These are phyloP conservation scores for Litchi chinensis DNA, from an alignment of 345 rosid genomes.

Conservation along the genomic window DNA sequence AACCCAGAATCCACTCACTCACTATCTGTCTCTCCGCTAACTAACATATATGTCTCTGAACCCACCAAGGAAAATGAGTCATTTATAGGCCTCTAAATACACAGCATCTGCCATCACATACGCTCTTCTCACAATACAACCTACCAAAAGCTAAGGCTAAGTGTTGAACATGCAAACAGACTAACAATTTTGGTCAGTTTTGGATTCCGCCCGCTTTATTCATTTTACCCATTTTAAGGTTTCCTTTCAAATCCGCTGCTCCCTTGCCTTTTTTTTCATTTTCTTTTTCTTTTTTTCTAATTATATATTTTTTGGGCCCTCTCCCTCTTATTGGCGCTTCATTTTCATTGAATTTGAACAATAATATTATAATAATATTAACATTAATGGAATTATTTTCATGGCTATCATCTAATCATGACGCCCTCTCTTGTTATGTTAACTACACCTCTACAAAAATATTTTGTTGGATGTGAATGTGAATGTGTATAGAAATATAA, in stretches of 20 bases:
- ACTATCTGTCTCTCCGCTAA: not conserved
- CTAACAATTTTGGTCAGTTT: conserved; percentile 4
- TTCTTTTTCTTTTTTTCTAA: not conserved
- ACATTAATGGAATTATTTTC: not conserved
- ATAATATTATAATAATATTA: not conserved
- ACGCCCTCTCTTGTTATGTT: not conserved
- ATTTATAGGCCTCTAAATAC: conserved; percentile 8
- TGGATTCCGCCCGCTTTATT: conserved; percentile 19
- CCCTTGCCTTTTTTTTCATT: not conserved
- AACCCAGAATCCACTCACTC: not conserved
- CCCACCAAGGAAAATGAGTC: conserved; percentile 8
- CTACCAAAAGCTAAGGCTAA: not conserved
- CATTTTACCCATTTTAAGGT: not conserved
- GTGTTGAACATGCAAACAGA: conserved; percentile 25
- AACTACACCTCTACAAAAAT: not conserved
- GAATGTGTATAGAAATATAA: too few species aligned
- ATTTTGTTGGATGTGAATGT: too few species aligned
- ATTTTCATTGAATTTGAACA: not conserved
- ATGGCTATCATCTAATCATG: not conserved
- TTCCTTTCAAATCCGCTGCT: conserved; percentile 11
- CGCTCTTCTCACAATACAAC: not conserved
- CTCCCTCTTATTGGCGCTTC: not conserved
- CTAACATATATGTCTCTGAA: not conserved
- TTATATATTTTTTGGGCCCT: not conserved
- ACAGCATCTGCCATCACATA: not conserved